These are phyloP conservation scores for Xylaria sp. DNA, from an alignment of 2,329 filamentous ascomycete genomes.

Conservation along the genomic window DNA sequence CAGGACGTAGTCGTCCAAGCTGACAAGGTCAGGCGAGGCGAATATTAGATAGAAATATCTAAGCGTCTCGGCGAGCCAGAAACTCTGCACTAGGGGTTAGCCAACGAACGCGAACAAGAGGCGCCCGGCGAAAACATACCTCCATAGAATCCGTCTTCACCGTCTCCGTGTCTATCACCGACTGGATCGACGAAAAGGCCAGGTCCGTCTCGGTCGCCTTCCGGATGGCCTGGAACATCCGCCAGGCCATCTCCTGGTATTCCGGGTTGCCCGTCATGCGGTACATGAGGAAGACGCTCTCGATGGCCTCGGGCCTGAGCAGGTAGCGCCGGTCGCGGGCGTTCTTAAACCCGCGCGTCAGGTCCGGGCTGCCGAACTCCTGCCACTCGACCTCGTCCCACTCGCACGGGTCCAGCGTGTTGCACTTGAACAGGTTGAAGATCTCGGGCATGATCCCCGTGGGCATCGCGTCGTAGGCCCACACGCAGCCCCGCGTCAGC, in stretches of 20 bases:
- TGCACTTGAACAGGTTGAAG: slow-evolving; percentile 50
- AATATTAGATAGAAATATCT: slow-evolving; percentile 79
- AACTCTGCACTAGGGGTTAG: slow-evolving; percentile 58
- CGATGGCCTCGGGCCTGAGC: slow-evolving; percentile 55
- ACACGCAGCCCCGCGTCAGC: slow-evolving; percentile 59
- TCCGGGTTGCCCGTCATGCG: slow-evolving; percentile 52
- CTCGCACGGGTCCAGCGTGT: slow-evolving; percentile 41
- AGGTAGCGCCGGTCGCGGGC: slow-evolving; percentile 53
- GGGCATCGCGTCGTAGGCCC: slow-evolving; percentile 58
- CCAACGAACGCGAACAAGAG: slow-evolving; percentile 41
- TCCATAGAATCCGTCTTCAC: slow-evolving; percentile 36
- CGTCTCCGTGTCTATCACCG: slow-evolving; percentile 53
- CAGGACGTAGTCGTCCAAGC: slow-evolving; percentile 68
- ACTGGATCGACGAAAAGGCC: slow-evolving; percentile 52
- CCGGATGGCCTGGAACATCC: slow-evolving; percentile 53
- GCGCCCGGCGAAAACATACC: slow-evolving; percentile 15
- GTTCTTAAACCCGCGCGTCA: slow-evolving; percentile 65
- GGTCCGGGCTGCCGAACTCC: slow-evolving; percentile 22
- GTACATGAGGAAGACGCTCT: slow-evolving; percentile 58
- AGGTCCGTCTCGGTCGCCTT: slow-evolving; percentile 49
- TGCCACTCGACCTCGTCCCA: slow-evolving; percentile 43
- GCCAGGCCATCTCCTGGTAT: slow-evolving; percentile 55
- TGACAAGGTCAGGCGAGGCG: slow-evolving; percentile 63
- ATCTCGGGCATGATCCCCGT: slow-evolving; percentile 63
- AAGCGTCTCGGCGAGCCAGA: slow-evolving; percentile 73